A percentile compares a stretch with the other conserved stretches of the same genome.
Conservation (phyloP, 768 basidiomycete genomes). For the Trametes gibbosa region DNA sequence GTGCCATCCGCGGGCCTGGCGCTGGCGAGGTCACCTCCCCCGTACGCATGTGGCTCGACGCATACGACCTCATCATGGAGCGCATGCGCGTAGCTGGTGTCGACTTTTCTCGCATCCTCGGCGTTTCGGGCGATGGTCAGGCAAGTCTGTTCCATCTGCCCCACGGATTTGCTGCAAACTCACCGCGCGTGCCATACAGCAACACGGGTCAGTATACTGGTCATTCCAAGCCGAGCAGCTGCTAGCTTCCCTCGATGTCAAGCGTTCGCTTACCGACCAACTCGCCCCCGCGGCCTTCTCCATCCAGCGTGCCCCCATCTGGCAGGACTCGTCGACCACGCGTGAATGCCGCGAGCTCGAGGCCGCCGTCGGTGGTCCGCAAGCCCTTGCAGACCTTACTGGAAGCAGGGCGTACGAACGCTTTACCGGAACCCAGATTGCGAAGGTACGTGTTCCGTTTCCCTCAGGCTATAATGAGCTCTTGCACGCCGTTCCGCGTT, state of each 20-base stretch:
- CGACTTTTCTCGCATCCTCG: conserved; percentile 54
- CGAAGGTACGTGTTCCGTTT: conserved; percentile 47
- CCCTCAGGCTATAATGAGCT: neutral
- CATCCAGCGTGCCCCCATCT: conserved; percentile 68
- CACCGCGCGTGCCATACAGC: conserved; percentile 37
- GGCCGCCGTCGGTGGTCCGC: conserved; percentile 63
- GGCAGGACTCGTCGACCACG: conserved; percentile 89
- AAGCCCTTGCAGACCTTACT: conserved; percentile 68
- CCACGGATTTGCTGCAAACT: neutral
- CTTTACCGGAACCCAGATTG: conserved; percentile 86
- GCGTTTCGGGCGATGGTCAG: conserved; percentile 78
- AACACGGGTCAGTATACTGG: conserved; percentile 91
- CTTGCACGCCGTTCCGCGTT: conserved; percentile 5
- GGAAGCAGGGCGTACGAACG: conserved; percentile 86
- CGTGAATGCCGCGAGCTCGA: conserved; percentile 71
- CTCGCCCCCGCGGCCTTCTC: conserved; percentile 67
- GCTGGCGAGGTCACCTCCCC: conserved; percentile 78
- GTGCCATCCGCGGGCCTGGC: conserved; percentile 60
- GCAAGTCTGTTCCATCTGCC: conserved; percentile 34
- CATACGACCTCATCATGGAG: conserved; percentile 73
- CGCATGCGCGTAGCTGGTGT: conserved; percentile 58
- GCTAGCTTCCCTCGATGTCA: conserved; percentile 53
- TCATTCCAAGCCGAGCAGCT: conserved; percentile 49
- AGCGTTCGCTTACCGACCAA: conserved; percentile 53
- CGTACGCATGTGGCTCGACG: conserved; percentile 82